Evolutionary conservation across 352 stramenopile genomes (phyloP).

Genomic region (Phytophthora agathidicida): DNA sequence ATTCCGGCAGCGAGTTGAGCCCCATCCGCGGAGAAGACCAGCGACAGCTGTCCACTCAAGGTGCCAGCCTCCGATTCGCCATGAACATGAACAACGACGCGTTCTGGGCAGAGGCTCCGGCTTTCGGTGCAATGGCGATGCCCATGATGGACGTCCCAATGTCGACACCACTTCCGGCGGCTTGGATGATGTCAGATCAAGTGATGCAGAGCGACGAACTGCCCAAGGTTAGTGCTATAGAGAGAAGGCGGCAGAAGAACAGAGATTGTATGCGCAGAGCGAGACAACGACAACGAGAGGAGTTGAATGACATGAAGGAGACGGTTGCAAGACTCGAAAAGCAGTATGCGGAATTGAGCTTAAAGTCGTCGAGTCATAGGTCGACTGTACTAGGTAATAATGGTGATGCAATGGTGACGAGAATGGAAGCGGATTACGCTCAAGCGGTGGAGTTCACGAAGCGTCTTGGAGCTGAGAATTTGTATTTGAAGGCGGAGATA

Average conservation of each 20-base stretch:
- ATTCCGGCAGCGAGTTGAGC: not conserved
- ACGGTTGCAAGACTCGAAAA: conserved; percentile 43
- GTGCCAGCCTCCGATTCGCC: not conserved
- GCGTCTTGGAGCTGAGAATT: conserved; percentile 46
- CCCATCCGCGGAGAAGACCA: conserved; percentile 24
- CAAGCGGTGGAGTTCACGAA: conserved; percentile 31
- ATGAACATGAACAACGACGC: conserved; percentile 1
- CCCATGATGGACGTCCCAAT: conserved; percentile 21
- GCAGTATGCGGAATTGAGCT: conserved; percentile 39
- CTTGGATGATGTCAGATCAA: not conserved
- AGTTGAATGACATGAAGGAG: conserved; percentile 38
- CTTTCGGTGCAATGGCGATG: conserved; percentile 1
- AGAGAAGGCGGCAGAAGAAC: conserved; percentile 46
- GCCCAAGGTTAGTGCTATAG: conserved; percentile 31
- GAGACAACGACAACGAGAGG: conserved; percentile 40
- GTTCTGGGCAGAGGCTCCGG: not conserved
- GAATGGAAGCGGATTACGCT: conserved; percentile 13
- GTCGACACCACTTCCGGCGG: not conserved
- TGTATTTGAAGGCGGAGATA: conserved; percentile 43
- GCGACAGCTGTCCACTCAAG: not conserved
- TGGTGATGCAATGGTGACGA: not conserved
- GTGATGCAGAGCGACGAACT: conserved; percentile 21
- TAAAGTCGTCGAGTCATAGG: conserved; percentile 24
- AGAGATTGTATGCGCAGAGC: conserved; percentile 49
- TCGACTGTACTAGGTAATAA: not conserved